Conservation (phyloP, 495 filamentous ascomycete species). For the Rusavskia elegans region DNA sequence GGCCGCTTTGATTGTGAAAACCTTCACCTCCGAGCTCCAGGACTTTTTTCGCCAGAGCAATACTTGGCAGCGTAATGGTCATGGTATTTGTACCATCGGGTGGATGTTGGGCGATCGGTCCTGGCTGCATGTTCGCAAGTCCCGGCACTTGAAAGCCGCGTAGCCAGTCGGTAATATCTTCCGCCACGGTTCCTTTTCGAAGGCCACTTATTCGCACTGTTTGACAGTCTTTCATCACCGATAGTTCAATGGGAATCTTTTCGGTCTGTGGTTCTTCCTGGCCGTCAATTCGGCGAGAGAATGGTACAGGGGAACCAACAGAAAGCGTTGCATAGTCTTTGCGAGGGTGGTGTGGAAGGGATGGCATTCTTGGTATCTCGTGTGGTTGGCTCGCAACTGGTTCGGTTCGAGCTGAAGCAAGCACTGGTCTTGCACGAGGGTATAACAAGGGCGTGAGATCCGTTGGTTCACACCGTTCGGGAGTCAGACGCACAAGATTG, state of each 20-base stretch:
- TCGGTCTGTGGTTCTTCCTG: too few relatives aligned
- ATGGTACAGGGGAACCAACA: not conserved
- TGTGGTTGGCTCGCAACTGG: not conserved
- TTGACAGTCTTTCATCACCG: too few relatives aligned
- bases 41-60: not conserved
- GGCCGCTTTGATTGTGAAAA: not conserved
- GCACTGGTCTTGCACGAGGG: not conserved
- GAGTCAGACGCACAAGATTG: not conserved
- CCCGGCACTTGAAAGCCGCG: too few relatives aligned
- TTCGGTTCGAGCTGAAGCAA: not conserved
- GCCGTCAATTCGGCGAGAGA: too few relatives aligned
- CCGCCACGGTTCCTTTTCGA: too few relatives aligned
- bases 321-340: not conserved
- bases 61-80: not conserved
- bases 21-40: not conserved
- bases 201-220: too few relatives aligned
- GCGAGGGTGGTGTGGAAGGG: not conserved
- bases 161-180: too few relatives aligned
- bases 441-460: constrained; percentile 1
- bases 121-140: not conserved
- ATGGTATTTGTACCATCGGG: not conserved
- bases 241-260: too few relatives aligned
- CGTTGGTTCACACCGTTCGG: too few relatives aligned
- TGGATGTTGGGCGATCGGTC: not conserved
- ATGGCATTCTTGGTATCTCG: not conserved